These are phyloP conservation scores for Ceratocystis huliohia DNA, from an alignment of 2,329 filamentous ascomycete species.

Conservation along the genomic window DNA sequence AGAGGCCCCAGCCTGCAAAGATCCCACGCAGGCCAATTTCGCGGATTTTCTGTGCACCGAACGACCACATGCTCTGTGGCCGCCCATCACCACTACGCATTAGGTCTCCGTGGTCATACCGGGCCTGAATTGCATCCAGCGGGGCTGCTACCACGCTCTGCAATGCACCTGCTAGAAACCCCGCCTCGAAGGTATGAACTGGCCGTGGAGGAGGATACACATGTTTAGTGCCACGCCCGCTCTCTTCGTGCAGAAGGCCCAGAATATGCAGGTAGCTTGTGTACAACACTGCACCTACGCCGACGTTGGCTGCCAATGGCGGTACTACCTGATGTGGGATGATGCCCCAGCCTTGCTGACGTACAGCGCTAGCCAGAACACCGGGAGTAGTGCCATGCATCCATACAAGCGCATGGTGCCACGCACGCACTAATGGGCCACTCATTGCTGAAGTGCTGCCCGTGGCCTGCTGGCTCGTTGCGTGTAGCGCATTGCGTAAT, in stretches of 20 bases:
- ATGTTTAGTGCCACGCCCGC: constrained; percentile 41
- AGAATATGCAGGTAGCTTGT: constrained; percentile 63
- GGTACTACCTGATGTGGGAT: constrained; percentile 66
- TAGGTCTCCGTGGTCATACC: constrained; percentile 49
- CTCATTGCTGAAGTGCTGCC: background rate
- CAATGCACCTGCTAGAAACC: constrained; percentile 53
- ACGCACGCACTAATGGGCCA: background rate
- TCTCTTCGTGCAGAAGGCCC: constrained; percentile 52
- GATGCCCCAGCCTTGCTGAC: constrained; percentile 59
- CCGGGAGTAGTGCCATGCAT: constrained; percentile 55
- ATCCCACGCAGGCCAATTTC: constrained; percentile 61
- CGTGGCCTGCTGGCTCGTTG: background rate
- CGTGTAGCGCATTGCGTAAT: constrained; percentile 27
- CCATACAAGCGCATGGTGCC: constrained; percentile 34
- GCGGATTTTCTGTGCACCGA: constrained; percentile 48
- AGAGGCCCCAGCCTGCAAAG: constrained; percentile 60
- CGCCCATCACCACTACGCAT: constrained; percentile 25
- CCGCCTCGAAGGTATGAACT: constrained; percentile 53
- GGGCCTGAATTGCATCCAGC: constrained; percentile 60
- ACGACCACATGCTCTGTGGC: constrained; percentile 58
- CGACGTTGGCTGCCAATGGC: constrained; percentile 60
- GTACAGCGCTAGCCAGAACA: constrained; percentile 53
- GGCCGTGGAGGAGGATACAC: constrained; percentile 58
- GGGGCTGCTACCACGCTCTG: constrained; percentile 63
- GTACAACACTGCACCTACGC: constrained; percentile 62